These are phyloP conservation scores for Hibiscus mutabilis DNA, from an alignment of 345 rosid species.

Conservation along the genomic window DNA sequence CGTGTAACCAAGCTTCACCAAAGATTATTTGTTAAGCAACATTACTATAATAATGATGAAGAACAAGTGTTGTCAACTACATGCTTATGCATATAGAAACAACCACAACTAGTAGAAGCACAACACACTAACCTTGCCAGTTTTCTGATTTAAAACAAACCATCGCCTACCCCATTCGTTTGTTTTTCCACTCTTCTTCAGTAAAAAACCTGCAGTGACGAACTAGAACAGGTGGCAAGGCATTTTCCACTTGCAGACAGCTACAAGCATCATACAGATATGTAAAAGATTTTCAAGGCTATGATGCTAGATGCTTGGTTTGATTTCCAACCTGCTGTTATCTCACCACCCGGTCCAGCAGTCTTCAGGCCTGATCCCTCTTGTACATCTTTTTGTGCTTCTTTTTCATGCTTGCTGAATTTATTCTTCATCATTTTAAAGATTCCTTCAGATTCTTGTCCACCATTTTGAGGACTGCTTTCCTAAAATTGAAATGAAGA, in stretches of 20 bases:
- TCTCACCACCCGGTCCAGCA: conserved; percentile 91
- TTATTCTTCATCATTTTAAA: conserved; percentile 88
- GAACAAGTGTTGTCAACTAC: not conserved
- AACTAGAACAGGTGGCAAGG: not conserved
- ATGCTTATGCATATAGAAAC: not conserved
- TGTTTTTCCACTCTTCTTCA: conserved; percentile 90
- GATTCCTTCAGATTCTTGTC: conserved; percentile 65
- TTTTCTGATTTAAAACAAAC: conserved; percentile 97
- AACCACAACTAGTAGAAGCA: not conserved
- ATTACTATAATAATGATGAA: not conserved
- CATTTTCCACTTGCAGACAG: not conserved
- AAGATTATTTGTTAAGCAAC: conserved; percentile 7
- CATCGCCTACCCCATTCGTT: conserved; percentile 90
- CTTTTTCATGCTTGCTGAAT: conserved; percentile 57
- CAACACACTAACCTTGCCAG: conserved; percentile 69
- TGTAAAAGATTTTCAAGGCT: not conserved
- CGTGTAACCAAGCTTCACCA: conserved; percentile 87
- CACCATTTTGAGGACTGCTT: conserved; percentile 80
- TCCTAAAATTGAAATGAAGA: conserved; percentile 44
- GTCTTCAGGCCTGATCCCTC: conserved; percentile 80
- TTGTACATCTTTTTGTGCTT: conserved; percentile 61
- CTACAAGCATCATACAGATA: not conserved
- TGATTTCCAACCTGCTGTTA: conserved; percentile 73
- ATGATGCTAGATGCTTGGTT: not conserved
- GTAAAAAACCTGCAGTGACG: conserved; percentile 61